These are phyloP conservation scores for Colletotrichum musicola DNA, from an alignment of 2,329 filamentous ascomycete species.

Conservation along the genomic window DNA sequence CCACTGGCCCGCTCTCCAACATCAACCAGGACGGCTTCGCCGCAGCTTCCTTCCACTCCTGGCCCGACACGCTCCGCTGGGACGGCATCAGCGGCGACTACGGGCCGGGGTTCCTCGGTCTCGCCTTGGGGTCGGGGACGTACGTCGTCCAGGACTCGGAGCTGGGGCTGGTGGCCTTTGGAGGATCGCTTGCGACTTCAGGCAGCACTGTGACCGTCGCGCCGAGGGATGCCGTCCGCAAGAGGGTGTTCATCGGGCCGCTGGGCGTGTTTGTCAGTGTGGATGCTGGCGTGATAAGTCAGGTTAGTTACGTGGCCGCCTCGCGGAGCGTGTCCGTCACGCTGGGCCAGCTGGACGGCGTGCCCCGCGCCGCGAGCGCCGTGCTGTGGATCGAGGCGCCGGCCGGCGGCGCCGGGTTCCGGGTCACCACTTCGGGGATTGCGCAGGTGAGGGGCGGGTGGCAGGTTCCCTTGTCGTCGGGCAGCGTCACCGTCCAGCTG, in stretches of 20 bases:
- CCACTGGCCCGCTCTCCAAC: conserved; percentile 65
- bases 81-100: conserved; percentile 70
- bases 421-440: conserved; percentile 14
- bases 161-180: conserved; percentile 62
- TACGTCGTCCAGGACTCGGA: conserved; percentile 60
- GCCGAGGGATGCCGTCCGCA: conserved; percentile 60
- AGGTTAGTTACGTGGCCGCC: conserved; percentile 49
- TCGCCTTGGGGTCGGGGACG: conserved; percentile 61
- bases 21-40: conserved; percentile 68
- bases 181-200: conserved; percentile 53
- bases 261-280: conserved; percentile 55
- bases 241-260: conserved; percentile 61
- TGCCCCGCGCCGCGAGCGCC: conserved; percentile 45
- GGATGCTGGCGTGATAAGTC: conserved; percentile 57
- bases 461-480: conserved; percentile 12
- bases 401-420: conserved; percentile 26
- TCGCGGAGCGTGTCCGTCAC: conserved; percentile 45
- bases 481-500: conserved; percentile 39
- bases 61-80: conserved; percentile 67
- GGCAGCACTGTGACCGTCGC: conserved; percentile 49
- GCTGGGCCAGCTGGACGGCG: conserved; percentile 46
- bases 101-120: conserved; percentile 65
- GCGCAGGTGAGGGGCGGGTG: conserved; percentile 42
- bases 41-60: conserved; percentile 68
- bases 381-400: conserved; percentile 53